Base-by-base conservation (phyloP, 306 rosid species). In the Gastrolobium bilobum region DNA sequence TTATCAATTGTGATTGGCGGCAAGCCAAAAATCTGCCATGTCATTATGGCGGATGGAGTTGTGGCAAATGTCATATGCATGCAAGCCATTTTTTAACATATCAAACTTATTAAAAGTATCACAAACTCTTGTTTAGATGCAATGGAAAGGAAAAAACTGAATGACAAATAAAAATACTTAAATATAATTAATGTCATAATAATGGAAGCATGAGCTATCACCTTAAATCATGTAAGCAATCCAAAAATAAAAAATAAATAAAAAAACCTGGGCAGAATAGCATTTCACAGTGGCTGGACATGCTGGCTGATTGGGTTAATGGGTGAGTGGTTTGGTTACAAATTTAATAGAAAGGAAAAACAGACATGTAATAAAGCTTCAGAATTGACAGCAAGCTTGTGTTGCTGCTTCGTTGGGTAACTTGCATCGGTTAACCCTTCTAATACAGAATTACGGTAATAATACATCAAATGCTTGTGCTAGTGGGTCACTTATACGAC, bases 1-100 rank as follows among this genome's bases (percentile, higher is more conserved):
- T 47, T 38, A 10, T 53, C 15, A 43, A 10, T 15, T 52, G 34
- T 43, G 71, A 39, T 38, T 35, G 14, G 61, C 9, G 29, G 50
- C 68, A 51, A 30, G 40, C 33, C 3, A 35, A 52, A 66, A 63
- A 15, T 53, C 3, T 43, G 15, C 38, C 7, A 64, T 43, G 79
- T 35, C 52, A 64, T 54, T 72, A 52, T 54, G 68, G 43, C 0
- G 13, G 51, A 64, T 53, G 74, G 52, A 57, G 61, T 42, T 61
- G 47, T 66, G 57, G 42, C 47, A 51, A 69, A 38, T 61, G 13
- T 52, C 29, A 52, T 9, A 40, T 40, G 58, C 46, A 52, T 57
- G 47, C 43, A 43, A 51, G 62, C 60, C 42, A 34, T 8, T 78
- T 47, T 68, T 60, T 26, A 51, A 29, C 39, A 6, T 59, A 57